Conservation (phyloP, 305 asterid genomes). For the Solanum hybrid region DNA sequence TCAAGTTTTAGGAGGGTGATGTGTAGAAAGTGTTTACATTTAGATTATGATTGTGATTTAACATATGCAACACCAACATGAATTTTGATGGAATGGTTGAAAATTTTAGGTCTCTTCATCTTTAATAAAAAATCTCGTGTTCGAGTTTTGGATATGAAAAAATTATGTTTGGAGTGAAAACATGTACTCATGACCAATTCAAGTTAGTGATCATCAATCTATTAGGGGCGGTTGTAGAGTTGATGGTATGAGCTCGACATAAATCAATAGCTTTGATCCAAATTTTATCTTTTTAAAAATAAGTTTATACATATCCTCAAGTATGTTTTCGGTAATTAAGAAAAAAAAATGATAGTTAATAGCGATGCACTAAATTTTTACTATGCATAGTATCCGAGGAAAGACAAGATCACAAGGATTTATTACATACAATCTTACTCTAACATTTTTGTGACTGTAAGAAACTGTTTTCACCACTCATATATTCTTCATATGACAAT, state of each 20-base stretch:
- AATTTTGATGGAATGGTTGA: neutral
- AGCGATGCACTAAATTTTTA: neutral
- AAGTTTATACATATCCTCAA: neutral
- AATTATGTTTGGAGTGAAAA: neutral
- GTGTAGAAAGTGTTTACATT: neutral
- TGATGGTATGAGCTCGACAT: neutral
- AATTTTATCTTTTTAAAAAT: neutral
- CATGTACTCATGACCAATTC: neutral
- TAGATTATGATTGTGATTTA: neutral
- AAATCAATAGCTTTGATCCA: neutral
- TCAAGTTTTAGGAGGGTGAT: neutral
- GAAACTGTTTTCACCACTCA: neutral
- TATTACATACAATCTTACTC: neutral
- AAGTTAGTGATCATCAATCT: neutral
- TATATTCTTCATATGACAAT: neutral
- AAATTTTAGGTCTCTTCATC: neutral
- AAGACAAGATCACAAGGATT: neutral
- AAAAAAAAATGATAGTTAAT: neutral
- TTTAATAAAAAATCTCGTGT: neutral
- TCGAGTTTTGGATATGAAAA: neutral
- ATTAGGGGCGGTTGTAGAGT: neutral
- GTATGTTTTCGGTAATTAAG: neutral
- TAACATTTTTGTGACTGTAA: neutral
- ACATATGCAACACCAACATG: neutral
- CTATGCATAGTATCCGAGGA: neutral